Conservation (phyloP, 768 basidiomycete species). For the Tulasnella sp. region DNA sequence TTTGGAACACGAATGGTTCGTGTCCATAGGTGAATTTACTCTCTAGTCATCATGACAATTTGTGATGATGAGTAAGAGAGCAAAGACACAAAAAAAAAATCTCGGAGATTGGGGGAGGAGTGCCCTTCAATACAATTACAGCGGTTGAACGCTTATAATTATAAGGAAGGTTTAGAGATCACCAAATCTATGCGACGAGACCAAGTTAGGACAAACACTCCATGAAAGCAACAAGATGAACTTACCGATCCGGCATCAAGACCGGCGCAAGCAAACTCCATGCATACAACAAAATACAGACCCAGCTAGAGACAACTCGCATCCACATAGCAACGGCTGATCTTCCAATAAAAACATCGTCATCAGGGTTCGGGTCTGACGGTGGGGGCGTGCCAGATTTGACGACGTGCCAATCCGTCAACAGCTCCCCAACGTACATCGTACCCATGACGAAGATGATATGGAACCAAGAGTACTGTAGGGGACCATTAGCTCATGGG, state of each 20-base stretch:
- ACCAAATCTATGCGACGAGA: not conserved
- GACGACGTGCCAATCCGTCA: conserved; percentile 86
- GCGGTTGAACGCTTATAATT: too few species aligned
- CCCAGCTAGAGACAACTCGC: conserved; percentile 91
- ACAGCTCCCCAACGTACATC: conserved; percentile 95
- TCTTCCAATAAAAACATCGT: conserved; percentile 72
- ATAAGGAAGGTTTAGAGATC: too few species aligned
- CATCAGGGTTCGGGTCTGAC: conserved; percentile 21
- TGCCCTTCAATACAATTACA: too few species aligned
- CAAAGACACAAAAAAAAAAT: too few species aligned
- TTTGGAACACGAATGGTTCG: too few species aligned
- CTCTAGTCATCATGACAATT: too few species aligned
- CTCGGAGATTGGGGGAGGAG: too few species aligned
- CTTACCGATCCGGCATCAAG: conserved; percentile 79
- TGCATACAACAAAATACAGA: conserved; percentile 71
- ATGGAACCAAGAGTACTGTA: conserved; percentile 96
- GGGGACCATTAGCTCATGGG: conserved; percentile 13
- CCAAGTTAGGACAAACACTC: not conserved
- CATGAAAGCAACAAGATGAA: conserved; percentile 9
- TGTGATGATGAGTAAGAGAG: too few species aligned
- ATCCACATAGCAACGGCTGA: conserved; percentile 99
- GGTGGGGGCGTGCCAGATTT: conserved; percentile 21
- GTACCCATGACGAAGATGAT: conserved; percentile 89
- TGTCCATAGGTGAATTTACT: too few species aligned
- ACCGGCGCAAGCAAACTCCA: conserved; percentile 86